Evolutionary conservation across 2,329 filamentous ascomycete genomes (phyloP).

Genomic region (Colletotrichum liaoningense): DNA sequence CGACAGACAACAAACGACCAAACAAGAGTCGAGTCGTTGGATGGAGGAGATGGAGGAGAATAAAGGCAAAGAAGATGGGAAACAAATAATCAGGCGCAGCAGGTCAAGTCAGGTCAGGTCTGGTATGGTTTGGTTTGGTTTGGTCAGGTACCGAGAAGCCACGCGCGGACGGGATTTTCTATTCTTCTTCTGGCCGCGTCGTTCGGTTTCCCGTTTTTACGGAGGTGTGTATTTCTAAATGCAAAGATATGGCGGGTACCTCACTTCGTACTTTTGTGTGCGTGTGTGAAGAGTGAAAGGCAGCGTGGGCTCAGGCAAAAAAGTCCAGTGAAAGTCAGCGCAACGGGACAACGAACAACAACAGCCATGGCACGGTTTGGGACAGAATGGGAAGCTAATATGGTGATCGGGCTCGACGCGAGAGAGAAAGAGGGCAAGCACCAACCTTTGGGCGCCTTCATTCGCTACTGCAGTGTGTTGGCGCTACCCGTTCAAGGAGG

Average conservation of each 20-base stretch:
- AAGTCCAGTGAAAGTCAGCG: constrained; percentile 3
- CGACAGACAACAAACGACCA: neutral
- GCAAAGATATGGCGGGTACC: neutral
- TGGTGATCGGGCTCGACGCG: constrained; percentile 32
- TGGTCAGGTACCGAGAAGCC: constrained; percentile 19
- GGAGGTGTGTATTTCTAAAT: neutral
- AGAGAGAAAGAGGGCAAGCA: constrained; percentile 33
- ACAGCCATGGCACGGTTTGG: constrained; percentile 23
- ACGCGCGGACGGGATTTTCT: constrained; percentile 21
- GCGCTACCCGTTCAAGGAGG: constrained; percentile 13
- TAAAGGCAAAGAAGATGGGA: neutral
- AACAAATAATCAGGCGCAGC: neutral
- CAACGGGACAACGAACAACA: constrained; percentile 18
- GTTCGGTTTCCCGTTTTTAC: constrained; percentile 17
- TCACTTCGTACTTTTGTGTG: neutral
- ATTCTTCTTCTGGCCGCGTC: constrained; percentile 16
- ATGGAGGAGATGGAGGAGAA: neutral
- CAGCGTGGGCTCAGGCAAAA: constrained; percentile 12
- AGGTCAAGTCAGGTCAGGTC: neutral
- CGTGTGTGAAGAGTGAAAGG: neutral
- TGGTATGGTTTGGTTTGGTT: neutral
- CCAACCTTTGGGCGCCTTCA: constrained; percentile 18
- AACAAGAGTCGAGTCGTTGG: neutral
- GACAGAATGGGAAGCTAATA: constrained; percentile 31
- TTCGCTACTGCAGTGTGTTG: constrained; percentile 18